Evolutionary conservation across 257 asterid genomes (phyloP), one percentile per base, ranked within the genome.

Genomic region (Eustoma russellianum): DNA sequence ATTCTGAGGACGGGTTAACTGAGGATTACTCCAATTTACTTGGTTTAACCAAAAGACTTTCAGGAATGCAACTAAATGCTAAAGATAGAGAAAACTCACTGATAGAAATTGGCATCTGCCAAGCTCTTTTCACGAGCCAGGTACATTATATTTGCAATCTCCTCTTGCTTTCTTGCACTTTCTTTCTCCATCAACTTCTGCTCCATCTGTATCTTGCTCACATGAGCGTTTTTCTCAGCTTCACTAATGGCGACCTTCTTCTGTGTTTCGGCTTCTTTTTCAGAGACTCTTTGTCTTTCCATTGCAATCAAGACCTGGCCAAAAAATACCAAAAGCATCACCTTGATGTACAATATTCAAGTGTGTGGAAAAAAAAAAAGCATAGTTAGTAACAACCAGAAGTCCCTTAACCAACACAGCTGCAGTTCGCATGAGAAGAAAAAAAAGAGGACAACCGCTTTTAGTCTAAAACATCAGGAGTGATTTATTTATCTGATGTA

Each of bases 221-320:
- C 88, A 50, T 88, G 94, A 68, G 99, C 88, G 60, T 81, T 2
- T 59, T 86, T 85, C 71, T 92, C 94, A 15, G 99, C 99, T 77
- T 92, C 99, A 66, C 94, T 88, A 45, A 92, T 71, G 35, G 99
- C 99, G 50, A 92, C 85, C 70, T 88, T 92, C 71, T 85, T 83
- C 66, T 77, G 78, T 0, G 97, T 92, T 74, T 92, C 99, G 33
- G 99, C 99, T 79, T 88, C 99, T 78, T 92, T 92, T 82, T 92
- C 97, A 19, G 94, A 34, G 69, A 92, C 99, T 74, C 74, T 79
- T 70, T 92, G 99, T 59, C 53, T 88, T 83, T 92, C 99, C 45
- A 83, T 67, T 9, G 99, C 93, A 74, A 92, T 92, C 82, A 92
- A 74, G 40, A 83, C 99, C 99, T 92, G 70, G 14, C 28, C 13